A percentile compares a stretch with the other conserved stretches of the same genome.
Evolutionary conservation across 1,139 yeast species (phyloP).

Genomic region (Taphrina pruni): DNA sequence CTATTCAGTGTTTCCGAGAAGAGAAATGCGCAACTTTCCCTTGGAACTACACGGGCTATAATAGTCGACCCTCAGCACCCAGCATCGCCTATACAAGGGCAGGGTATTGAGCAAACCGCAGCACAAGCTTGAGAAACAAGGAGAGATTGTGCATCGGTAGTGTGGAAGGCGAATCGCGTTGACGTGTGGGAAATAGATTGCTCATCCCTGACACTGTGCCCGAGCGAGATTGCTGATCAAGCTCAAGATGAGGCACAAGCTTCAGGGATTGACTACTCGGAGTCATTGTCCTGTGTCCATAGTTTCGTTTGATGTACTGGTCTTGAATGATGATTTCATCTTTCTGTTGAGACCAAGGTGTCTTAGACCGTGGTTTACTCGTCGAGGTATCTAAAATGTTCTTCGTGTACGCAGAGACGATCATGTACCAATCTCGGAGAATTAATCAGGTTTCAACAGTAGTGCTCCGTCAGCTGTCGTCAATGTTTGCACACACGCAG

Average conservation of each 20-base stretch:
- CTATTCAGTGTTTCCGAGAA: neutral
- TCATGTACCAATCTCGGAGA: neutral
- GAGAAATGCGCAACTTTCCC: neutral
- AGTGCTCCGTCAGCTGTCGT: neutral
- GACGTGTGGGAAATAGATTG: constrained; percentile 9
- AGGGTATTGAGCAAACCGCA: neutral
- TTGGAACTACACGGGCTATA: too few relatives aligned
- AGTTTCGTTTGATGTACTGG: neutral
- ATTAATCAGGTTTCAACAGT: neutral
- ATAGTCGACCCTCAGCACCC: too few relatives aligned
- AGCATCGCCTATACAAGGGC: too few relatives aligned
- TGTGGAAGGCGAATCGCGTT: neutral
- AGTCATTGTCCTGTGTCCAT: neutral
- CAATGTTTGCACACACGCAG: neutral
- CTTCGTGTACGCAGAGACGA: neutral
- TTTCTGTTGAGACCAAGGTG: too few relatives aligned
- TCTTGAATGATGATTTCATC: too few relatives aligned
- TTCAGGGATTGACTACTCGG: neutral
- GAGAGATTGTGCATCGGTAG: neutral
- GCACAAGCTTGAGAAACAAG: constrained; percentile 5
- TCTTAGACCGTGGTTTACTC: neutral
- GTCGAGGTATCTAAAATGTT: neutral
- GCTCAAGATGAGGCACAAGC: neutral
- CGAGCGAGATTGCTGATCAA: constrained; percentile 5
- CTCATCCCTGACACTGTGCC: constrained; percentile 1